Evolutionary conservation across 192 early-diverging fungal species (phyloP).

Genomic region (Backusella tuberculispora): DNA sequence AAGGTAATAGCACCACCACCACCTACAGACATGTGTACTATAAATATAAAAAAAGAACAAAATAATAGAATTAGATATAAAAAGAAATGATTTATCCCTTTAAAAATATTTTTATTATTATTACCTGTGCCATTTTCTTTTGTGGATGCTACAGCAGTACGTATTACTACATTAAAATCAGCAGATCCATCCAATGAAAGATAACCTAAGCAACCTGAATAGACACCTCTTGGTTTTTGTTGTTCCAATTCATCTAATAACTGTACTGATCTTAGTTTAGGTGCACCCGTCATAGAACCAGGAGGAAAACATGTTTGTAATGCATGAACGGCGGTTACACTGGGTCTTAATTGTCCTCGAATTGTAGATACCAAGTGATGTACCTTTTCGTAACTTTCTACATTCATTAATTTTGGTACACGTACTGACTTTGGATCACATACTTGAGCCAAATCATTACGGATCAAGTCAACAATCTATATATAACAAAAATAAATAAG

Average conservation of each 20-base stretch:
- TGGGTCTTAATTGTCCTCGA: conserved; percentile 58
- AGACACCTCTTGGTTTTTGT: conserved; percentile 73
- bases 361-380: conserved; percentile 94
- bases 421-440: conserved; percentile 64
- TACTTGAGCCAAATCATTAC: conserved; percentile 88
- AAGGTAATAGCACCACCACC: conserved; percentile 94
- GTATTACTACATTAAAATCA: conserved; percentile 89
- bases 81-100: too few relatives aligned
- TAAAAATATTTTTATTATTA: background rate
- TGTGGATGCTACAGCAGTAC: conserved; percentile 74
- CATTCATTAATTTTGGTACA: conserved; percentile 84
- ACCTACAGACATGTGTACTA: conserved; percentile 73
- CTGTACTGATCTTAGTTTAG: conserved; percentile 84
- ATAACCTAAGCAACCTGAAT: conserved; percentile 92
- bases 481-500: conserved; percentile 17
- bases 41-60: background rate
- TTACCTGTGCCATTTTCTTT: conserved; percentile 15
- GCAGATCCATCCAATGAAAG: conserved; percentile 63
- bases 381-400: conserved; percentile 90
- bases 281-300: conserved; percentile 97
- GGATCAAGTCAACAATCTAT: conserved; percentile 93
- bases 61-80: background rate
- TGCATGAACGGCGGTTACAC: conserved; percentile 69
- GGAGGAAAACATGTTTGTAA: conserved; percentile 87
- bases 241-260: conserved; percentile 77